Evolutionary conservation across 139 green algal species (phyloP).

Genomic region (Chlorella sp.): DNA sequence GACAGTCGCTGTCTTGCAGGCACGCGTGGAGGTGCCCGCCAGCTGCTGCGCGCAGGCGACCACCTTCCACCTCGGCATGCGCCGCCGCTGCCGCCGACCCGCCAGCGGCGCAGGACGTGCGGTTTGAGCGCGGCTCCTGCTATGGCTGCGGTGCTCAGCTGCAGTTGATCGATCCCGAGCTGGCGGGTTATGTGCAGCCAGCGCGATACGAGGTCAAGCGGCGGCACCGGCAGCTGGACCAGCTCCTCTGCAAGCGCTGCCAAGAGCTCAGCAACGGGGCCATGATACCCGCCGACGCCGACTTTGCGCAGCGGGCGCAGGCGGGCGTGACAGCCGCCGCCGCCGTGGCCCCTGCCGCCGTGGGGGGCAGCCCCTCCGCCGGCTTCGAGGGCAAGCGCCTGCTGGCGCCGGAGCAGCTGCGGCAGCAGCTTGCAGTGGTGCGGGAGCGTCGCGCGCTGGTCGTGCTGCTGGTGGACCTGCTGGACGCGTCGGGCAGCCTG

Average conservation of each 20-base stretch:
- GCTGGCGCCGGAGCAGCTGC: constrained; percentile 76
- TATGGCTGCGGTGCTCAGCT: constrained; percentile 82
- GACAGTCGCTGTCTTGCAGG: too few species aligned
- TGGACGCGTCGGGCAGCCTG: constrained; percentile 82
- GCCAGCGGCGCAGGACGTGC: too few species aligned
- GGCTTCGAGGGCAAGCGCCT: constrained; percentile 40
- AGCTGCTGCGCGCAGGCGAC: too few species aligned
- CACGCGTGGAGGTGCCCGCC: too few species aligned
- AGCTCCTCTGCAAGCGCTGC: constrained; percentile 62
- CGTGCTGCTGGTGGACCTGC: constrained; percentile 89
- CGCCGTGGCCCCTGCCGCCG: constrained; percentile 1
- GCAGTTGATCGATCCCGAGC: constrained; percentile 49
- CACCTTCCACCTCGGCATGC: too few species aligned
- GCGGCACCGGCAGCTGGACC: constrained; percentile 66
- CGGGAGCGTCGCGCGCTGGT: constrained; percentile 57
- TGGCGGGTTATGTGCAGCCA: constrained; percentile 65
- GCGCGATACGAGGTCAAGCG: constrained; percentile 60
- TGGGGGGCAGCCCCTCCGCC: constrained; percentile 35
- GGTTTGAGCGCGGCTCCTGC: constrained; percentile 57
- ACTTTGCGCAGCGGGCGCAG: constrained; percentile 49
- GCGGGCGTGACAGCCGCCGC: background rate
- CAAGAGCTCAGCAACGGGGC: constrained; percentile 76
- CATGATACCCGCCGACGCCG: constrained; percentile 82
- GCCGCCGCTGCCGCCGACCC: too few species aligned
- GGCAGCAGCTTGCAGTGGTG: constrained; percentile 68